These are phyloP conservation scores for Diophrys sp. DNA, from an alignment of 73 alveolate species.

Conservation along the genomic window DNA sequence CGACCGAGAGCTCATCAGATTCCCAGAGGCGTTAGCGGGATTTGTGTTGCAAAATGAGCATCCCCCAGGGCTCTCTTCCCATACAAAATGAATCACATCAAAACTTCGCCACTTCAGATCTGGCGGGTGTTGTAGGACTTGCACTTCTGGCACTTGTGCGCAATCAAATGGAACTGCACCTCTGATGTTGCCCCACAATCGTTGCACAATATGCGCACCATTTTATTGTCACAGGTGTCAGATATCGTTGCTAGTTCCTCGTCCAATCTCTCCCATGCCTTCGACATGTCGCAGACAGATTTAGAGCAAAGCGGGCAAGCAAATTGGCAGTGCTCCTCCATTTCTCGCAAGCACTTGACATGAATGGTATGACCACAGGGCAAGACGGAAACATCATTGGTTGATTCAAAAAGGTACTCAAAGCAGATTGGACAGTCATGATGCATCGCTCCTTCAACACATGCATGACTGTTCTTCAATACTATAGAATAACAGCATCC, in stretches of 20 bases:
- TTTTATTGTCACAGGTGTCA: slow-evolving; percentile 24
- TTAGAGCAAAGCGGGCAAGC: slow-evolving; percentile 70
- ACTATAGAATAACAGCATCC: slow-evolving; percentile 54
- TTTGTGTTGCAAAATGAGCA: too few relatives aligned
- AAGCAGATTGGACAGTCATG: slow-evolving; percentile 72
- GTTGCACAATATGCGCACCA: slow-evolving; percentile 60
- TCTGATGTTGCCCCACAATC: slow-evolving; percentile 49
- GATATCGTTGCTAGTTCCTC: slow-evolving; percentile 38
- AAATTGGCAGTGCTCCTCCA: slow-evolving; percentile 45
- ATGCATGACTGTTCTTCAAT: slow-evolving; percentile 49
- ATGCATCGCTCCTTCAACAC: slow-evolving; percentile 66
- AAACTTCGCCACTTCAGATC: too few relatives aligned
- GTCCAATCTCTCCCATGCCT: slow-evolving; percentile 42
- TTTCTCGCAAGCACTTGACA: slow-evolving; percentile 54
- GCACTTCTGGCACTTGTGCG: slow-evolving; percentile 9
- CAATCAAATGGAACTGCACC: slow-evolving; percentile 11
- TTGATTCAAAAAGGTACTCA: slow-evolving; percentile 46
- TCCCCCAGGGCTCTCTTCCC: too few relatives aligned
- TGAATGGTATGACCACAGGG: slow-evolving; percentile 74
- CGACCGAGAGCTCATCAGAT: too few relatives aligned
- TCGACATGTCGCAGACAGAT: slow-evolving; percentile 50
- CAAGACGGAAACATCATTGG: slow-evolving; percentile 41
- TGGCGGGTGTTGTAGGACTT: slow-evolving; percentile 11
- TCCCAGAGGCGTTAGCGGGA: too few relatives aligned
- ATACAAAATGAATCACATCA: too few relatives aligned